These are phyloP conservation scores for Orobanche coerulescens DNA, from an alignment of 257 asterid genomes.

Conservation along the genomic window DNA sequence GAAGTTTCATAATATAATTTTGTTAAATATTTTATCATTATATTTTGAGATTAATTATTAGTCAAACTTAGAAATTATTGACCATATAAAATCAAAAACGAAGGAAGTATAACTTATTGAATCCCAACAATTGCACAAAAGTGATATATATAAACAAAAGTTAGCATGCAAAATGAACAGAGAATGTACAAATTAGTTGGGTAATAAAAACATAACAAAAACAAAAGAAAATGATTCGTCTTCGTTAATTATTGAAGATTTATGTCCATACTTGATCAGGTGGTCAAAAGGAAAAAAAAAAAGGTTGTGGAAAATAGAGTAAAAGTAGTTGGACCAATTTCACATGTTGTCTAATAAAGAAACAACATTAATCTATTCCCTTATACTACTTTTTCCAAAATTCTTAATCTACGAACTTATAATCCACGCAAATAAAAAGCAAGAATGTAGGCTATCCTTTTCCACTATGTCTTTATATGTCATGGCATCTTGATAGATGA, in stretches of 20 bases:
- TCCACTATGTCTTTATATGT: too few species aligned
- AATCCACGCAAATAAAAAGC: neutral
- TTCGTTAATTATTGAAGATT: too few species aligned
- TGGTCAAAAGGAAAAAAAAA: neutral
- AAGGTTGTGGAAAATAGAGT: neutral
- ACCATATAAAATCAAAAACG: too few species aligned
- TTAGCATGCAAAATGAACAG: neutral
- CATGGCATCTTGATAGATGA: too few species aligned
- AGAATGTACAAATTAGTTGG: too few species aligned
- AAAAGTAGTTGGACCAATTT: neutral
- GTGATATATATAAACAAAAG: neutral
- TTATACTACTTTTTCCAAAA: neutral
- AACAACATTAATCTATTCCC: neutral
- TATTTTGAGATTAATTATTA: too few species aligned
- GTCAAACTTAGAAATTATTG: too few species aligned
- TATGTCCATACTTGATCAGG: neutral
- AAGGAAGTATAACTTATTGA: too few species aligned
- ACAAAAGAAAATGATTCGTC: neutral
- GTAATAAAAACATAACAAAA: neutral
- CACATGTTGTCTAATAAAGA: neutral
- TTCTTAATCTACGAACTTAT: neutral
- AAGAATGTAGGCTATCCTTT: neutral
- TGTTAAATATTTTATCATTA: too few species aligned
- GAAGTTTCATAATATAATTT: too few species aligned
- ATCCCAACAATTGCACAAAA: neutral